Conservation (phyloP, 2,329 filamentous ascomycete genomes). For the Colletotrichum sp. region DNA sequence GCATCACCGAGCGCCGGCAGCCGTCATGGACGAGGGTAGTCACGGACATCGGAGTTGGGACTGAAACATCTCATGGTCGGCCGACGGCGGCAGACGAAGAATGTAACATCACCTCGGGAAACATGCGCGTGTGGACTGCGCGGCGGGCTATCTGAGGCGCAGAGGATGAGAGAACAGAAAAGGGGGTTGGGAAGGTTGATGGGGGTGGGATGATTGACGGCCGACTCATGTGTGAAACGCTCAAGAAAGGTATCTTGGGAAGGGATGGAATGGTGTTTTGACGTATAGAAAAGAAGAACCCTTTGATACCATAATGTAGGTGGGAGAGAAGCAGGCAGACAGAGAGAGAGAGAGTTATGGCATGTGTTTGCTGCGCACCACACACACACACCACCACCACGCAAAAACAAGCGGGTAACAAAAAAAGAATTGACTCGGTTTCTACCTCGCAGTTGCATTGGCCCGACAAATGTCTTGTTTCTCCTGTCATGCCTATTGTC, state of each 20-base stretch:
- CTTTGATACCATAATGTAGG: constrained; percentile 14
- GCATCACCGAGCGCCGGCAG: constrained; percentile 17
- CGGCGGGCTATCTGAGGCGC: background rate
- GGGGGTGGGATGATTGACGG: constrained; percentile 10
- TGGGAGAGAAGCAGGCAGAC: background rate
- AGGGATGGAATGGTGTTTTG: background rate
- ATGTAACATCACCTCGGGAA: background rate
- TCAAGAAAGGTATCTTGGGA: background rate
- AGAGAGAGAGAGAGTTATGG: background rate
- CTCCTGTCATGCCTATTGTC: constrained; percentile 7
- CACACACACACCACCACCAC: background rate
- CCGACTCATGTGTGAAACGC: constrained; percentile 18
- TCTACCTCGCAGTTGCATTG: constrained; percentile 5
- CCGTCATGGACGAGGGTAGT: constrained; percentile 18
- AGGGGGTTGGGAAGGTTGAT: background rate
- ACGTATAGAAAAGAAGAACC: background rate
- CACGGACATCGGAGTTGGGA: constrained; percentile 22
- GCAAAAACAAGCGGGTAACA: background rate
- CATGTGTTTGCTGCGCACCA: background rate
- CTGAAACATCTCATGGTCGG: constrained; percentile 4
- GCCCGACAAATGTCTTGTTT: constrained; percentile 12
- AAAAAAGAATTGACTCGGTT: constrained; percentile 2
- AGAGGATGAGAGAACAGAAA: background rate
- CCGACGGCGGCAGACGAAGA: background rate
- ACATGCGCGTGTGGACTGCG: background rate